Conservation (phyloP, 352 stramenopile genomes). For the Pythium monospermum region DNA sequence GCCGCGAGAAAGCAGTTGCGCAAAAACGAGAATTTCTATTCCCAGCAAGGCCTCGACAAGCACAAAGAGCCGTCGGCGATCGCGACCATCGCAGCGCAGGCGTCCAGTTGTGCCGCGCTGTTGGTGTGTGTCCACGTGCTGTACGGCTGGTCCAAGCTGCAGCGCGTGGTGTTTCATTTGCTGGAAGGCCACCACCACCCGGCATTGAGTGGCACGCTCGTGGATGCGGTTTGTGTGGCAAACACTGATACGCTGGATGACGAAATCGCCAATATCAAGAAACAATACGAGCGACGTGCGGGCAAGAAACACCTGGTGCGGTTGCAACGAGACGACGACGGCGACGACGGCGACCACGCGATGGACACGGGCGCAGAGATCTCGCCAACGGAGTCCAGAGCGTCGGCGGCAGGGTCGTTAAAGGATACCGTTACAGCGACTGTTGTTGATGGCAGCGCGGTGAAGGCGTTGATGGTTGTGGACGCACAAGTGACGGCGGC, state of each 20-base stretch:
- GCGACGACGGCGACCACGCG: constrained; percentile 9
- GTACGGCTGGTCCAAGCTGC: constrained; percentile 66
- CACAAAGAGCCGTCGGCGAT: constrained; percentile 59
- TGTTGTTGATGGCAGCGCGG: background rate
- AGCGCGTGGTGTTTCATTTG: constrained; percentile 67
- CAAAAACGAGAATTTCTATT: constrained; percentile 79
- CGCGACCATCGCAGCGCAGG: constrained; percentile 68
- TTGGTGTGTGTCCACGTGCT: constrained; percentile 74
- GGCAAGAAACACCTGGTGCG: constrained; percentile 51
- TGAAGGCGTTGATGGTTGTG: background rate
- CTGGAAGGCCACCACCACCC: constrained; percentile 23
- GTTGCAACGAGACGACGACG: constrained; percentile 22
- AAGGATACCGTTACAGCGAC: background rate
- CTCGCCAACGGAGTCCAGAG: constrained; percentile 10
- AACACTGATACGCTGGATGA: constrained; percentile 48
- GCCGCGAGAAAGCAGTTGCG: constrained; percentile 44
- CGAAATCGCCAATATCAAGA: constrained; percentile 69
- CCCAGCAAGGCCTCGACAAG: constrained; percentile 57
- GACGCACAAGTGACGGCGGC: background rate
- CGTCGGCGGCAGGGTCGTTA: background rate
- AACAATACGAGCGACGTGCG: constrained; percentile 67
- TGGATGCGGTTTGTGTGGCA: constrained; percentile 38
- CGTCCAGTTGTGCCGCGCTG: constrained; percentile 69
- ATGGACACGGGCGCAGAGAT: constrained; percentile 3
- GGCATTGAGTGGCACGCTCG: constrained; percentile 28